Evolutionary conservation across 164 flowering plant genomes (phyloP), one percentile per base, ranked within the genome.

Genomic region (Amborella trichopoda): DNA sequence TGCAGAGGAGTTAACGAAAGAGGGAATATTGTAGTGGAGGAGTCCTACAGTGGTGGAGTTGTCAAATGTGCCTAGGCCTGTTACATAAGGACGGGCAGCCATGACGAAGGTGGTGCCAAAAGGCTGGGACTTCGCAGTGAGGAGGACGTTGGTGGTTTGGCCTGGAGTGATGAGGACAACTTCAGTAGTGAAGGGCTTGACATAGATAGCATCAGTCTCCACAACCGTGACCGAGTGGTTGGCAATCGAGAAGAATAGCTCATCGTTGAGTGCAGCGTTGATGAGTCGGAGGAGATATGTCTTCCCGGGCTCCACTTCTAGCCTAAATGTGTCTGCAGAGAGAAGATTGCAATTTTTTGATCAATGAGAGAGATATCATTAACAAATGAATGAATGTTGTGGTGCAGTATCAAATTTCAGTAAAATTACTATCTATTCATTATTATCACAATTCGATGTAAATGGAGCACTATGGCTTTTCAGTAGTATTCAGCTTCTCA

Each of bases 191-290:
- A 69, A 71, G 9, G 82, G 82, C 34, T 76, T 76, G 0, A 71
- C 65, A 65, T 76, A 76, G 27, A 53, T 33, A 4, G 79, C 75
- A 48, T 77, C 83, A 0, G 63, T 77, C 23, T 71, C 83, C 5
- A 77, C 83, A 0, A 77, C 26, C 1, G 68, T 74, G 0, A 77
- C 44, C 4, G 53, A 30, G 34, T 77, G 83, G 5, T 61, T 56
- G 0, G 83, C 77, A n/a, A 74, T 67, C 37, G 62, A 71, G 73
- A 77, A 69, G 64, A 77, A 77, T 23, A 77, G 65, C 48, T 77
- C 83, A 9, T 74, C 77, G 26, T 77, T 74, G 2, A 74, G 22
- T 10, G 77, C 83, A 8, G 79, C 79, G 21, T 74, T 77, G 52
- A 77, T 41, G 10, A 77, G 59, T 4, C 82, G 68, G 1, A 76